Evolutionary conservation across 306 rosid species (phyloP).

Genomic region (Cucumis hystrix): DNA sequence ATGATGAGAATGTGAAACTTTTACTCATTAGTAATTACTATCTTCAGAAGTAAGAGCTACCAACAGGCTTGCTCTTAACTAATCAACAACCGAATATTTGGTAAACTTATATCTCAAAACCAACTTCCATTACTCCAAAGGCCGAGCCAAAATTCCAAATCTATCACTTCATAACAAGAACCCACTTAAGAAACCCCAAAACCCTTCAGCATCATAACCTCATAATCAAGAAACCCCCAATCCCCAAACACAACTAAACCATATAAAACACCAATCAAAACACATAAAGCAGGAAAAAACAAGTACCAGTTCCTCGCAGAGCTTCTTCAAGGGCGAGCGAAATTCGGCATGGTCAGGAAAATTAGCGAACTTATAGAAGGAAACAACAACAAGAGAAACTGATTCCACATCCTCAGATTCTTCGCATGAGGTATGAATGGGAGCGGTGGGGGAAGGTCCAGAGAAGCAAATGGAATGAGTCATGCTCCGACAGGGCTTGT

Average conservation of each 20-base stretch:
- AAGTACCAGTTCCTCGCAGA: slow-evolving; percentile 73
- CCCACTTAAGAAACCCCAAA: not conserved
- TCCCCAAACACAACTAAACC: not conserved
- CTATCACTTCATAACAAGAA: not conserved
- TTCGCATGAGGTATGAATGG: not conserved
- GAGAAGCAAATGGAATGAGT: slow-evolving; percentile 32
- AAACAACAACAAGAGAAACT: slow-evolving; percentile 54
- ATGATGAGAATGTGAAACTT: not conserved
- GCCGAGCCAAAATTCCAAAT: not conserved
- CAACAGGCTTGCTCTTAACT: not conserved
- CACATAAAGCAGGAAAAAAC: not conserved
- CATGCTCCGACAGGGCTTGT: slow-evolving; percentile 26
- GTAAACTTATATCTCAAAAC: not conserved
- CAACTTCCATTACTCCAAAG: not conserved
- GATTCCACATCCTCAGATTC: slow-evolving; percentile 1
- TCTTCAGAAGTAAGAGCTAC: not conserved
- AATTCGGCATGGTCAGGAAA: slow-evolving; percentile 55
- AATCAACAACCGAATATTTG: not conserved
- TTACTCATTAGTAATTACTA: not conserved
- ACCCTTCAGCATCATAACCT: too few species aligned
- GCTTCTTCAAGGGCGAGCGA: slow-evolving; percentile 70
- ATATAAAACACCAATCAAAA: not conserved
- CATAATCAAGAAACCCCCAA: not conserved
- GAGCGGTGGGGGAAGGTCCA: slow-evolving; percentile 11
- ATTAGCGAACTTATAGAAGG: slow-evolving; percentile 85